Evolutionary conservation across 2,329 filamentous ascomycete species (phyloP), one percentile per base, ranked within the genome.

Genomic region (Chaetoscypha palmicola): DNA sequence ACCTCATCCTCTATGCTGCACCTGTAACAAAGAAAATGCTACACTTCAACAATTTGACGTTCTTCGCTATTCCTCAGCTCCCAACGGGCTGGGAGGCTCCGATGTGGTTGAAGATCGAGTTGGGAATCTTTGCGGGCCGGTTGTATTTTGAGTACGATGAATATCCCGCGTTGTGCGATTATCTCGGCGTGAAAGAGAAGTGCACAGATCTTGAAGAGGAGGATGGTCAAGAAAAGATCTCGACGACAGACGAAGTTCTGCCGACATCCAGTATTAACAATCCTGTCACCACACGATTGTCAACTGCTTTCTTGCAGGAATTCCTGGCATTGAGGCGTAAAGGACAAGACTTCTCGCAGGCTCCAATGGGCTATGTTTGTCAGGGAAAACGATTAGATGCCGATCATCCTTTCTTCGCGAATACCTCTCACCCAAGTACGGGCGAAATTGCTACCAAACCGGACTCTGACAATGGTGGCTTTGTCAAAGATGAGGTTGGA

Each of bases 21-120:
- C 76, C 81, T 0, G 68, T 79, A 0, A 81, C 79, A 0, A 68
- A 70, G 22, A 65, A 67, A 1, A 85, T 84, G 79, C 56, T 74
- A 0, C 63, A 69, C 3, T 82, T 84, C 61, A 76, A 79, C 50
- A 50, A 55, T 0, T 61, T 85, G 0, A 53, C 55, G 0, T 83
- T 70, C 54, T 76, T 74, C 51, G 60, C 69, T 0, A 61, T 77
- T 1, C 79, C 81, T 0, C 20, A 58, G 0, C 58, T 79, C 0
- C 67, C 72, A 0, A 1, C 26, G 0, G 38, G 50, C 0, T 71
- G 67, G 63, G 35, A 50, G 1, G 58, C 71, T 0, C 77, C 80
- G 0, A 14, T 45, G 0, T 81, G 75, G 75, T 61, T 84, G 0
- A 64, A 58, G 0, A 66, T 76, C 1, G 75, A 85, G 51, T 55